Evolutionary conservation across 345 rosid species (phyloP).

Genomic region (Geranium brycei): DNA sequence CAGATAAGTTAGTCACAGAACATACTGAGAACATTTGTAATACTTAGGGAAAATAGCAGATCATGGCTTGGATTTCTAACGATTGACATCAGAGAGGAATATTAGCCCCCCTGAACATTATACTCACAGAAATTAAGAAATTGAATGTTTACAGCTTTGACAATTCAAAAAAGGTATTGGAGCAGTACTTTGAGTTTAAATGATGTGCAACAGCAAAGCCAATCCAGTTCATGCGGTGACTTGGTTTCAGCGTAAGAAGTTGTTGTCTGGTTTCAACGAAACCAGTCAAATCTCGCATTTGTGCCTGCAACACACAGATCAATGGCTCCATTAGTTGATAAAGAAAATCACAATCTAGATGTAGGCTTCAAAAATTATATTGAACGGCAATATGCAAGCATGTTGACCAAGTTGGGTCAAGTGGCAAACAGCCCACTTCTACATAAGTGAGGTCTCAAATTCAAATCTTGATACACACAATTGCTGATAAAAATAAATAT

Average conservation of each 20-base stretch:
- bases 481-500: no score
- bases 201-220: conserved; percentile 99
- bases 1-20: no score
- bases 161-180: conserved; percentile 6
- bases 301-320: conserved; percentile 51
- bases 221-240: conserved; percentile 99
- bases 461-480: no score
- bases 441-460: no score
- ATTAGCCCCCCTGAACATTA: no score
- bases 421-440: no score
- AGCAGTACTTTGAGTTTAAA: conserved; percentile 58
- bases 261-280: conserved; percentile 97
- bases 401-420: background rate
- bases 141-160: background rate
- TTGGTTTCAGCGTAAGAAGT: conserved; percentile 85
- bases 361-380: background rate
- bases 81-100: no score
- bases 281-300: conserved; percentile 94
- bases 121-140: no score
- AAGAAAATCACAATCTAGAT: background rate
- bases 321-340: background rate
- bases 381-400: background rate
- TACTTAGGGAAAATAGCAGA: no score
- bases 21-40: no score
- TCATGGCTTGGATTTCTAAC: no score